Percentiles rank a stretch among this genome's conserved stretches.
Evolutionary conservation across 1,139 yeast species (phyloP).

Genomic region (Saccharomyces hybrid): DNA sequence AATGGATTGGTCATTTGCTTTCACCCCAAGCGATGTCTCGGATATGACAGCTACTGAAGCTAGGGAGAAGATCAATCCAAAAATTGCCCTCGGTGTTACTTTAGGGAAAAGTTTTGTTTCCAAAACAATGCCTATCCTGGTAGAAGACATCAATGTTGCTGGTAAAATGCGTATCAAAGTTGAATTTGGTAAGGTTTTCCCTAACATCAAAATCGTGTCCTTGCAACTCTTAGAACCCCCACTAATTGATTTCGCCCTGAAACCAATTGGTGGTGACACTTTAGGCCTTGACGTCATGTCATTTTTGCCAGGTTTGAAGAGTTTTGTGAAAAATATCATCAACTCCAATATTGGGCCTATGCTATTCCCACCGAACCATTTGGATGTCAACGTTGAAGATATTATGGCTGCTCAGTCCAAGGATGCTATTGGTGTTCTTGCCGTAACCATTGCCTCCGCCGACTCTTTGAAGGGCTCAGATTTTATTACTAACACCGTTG

Average conservation of each 20-base stretch:
- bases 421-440: constrained; percentile 62
- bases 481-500: constrained; percentile 41
- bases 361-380: constrained; percentile 75
- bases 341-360: constrained; percentile 65
- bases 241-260: constrained; percentile 64
- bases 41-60: constrained; percentile 74
- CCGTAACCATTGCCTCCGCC: constrained; percentile 53
- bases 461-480: constrained; percentile 40
- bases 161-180: constrained; percentile 65
- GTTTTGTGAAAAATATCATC: constrained; percentile 63
- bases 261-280: constrained; percentile 85
- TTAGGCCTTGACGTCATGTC: constrained; percentile 79
- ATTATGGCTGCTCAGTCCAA: constrained; percentile 53
- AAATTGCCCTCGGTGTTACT: constrained; percentile 70
- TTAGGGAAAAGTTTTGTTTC: constrained; percentile 72
- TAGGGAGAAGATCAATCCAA: constrained; percentile 63
- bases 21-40: constrained; percentile 72
- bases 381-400: constrained; percentile 68
- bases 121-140: constrained; percentile 65
- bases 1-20: constrained; percentile 78
- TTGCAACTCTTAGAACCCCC: constrained; percentile 72
- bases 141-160: constrained; percentile 67
- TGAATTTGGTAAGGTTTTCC: constrained; percentile 56
- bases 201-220: constrained; percentile 65
- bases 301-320: constrained; percentile 67